phyloP scores from a whole-genome alignment of 106 monocot species.

The Allium cepa region DNA sequence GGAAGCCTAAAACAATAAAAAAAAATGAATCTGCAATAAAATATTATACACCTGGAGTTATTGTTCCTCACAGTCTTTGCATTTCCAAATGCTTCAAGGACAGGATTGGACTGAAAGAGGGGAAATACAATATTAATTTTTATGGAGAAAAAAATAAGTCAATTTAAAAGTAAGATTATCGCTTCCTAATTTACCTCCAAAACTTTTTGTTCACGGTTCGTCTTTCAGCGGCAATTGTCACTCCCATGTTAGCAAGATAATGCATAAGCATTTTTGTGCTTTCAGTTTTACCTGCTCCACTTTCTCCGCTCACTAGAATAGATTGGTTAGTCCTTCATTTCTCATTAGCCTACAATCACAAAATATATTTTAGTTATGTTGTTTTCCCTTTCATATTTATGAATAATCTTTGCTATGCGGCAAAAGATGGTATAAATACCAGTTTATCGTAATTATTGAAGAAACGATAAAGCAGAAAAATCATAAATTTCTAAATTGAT shows the following conservation, averaged over 20 bases:
- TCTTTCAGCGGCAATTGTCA: constrained; percentile 57
- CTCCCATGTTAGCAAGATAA: constrained; percentile 93
- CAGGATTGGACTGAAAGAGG: constrained; percentile 84
- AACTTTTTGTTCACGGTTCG: constrained; percentile 85
- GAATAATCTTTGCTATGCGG: too few relatives aligned
- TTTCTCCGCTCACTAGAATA: constrained; percentile 94
- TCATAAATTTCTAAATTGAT: too few relatives aligned
- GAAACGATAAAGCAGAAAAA: too few relatives aligned
- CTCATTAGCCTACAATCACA: constrained; percentile 59
- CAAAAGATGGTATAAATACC: too few relatives aligned
- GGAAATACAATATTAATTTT: not conserved
- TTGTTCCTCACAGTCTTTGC: constrained; percentile 95
- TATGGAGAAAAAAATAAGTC: not conserved
- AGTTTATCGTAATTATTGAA: too few relatives aligned
- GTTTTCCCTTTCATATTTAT: too few relatives aligned
- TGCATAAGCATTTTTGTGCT: constrained; percentile 92
- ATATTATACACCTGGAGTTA: constrained; percentile 64
- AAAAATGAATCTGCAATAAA: not conserved
- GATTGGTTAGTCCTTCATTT: constrained; percentile 60
- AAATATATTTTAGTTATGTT: constrained; percentile 4
- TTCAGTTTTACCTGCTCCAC: constrained; percentile 98
- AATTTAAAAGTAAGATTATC: not conserved
- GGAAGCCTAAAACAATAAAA: too few relatives aligned
- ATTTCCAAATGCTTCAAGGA: constrained; percentile 98
- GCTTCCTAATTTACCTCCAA: constrained; percentile 43